These are phyloP conservation scores for Colletotrichum caudatum DNA, from an alignment of 2,329 filamentous ascomycete genomes.

Conservation along the genomic window DNA sequence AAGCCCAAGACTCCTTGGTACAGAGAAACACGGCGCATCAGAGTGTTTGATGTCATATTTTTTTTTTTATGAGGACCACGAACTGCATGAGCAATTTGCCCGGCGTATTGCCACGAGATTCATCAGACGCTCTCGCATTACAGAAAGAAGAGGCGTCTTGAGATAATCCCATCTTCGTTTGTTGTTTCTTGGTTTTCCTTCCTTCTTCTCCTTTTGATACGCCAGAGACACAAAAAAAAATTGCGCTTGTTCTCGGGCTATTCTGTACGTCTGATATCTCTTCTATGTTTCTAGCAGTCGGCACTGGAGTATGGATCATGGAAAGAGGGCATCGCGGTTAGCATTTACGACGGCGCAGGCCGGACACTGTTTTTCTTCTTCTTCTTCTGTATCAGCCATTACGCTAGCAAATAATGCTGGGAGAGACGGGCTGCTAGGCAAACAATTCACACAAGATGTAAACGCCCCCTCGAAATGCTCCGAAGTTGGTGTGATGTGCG, in stretches of 20 bases:
- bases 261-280: conserved; percentile 17
- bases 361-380: conserved; percentile 17
- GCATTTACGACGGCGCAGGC: conserved; percentile 40
- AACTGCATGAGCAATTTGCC: conserved; percentile 32
- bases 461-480: neutral
- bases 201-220: neutral
- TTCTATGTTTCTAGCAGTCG: conserved; percentile 15
- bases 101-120: conserved; percentile 9
- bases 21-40: neutral
- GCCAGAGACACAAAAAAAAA: conserved; percentile 12
- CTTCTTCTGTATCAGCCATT: neutral
- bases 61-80: conserved; percentile 37
- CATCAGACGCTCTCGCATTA: conserved; percentile 19
- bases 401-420: conserved; percentile 19
- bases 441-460: conserved; percentile 2
- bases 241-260: conserved; percentile 11
- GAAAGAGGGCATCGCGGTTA: conserved; percentile 29
- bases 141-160: conserved; percentile 25
- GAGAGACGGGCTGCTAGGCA: conserved; percentile 25
- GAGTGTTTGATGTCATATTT: conserved; percentile 25
- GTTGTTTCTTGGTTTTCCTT: neutral
- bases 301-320: conserved; percentile 34
- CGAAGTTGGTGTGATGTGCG: neutral
- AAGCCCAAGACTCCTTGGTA: conserved; percentile 17
- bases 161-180: neutral